phyloP scores from a whole-genome alignment of 2,329 filamentous ascomycete species.

The Aspergillus oerlinghausenensis region DNA sequence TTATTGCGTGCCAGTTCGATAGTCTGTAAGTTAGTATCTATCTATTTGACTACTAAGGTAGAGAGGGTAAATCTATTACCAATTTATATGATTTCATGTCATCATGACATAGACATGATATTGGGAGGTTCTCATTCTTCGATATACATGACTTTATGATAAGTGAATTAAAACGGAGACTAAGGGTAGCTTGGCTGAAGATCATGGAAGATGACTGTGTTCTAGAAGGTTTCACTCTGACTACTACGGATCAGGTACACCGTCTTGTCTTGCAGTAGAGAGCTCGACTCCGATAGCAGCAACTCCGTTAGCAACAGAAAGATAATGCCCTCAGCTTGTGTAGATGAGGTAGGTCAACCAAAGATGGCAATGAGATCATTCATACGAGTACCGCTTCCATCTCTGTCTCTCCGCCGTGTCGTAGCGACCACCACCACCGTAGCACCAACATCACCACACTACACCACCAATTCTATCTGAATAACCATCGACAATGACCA shows the following conservation, averaged over 20 bases:
- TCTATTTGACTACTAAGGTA: too few species aligned
- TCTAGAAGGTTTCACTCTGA: not conserved
- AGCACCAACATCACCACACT: not conserved
- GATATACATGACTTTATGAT: not conserved
- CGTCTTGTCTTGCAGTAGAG: not conserved
- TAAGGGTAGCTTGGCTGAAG: not conserved
- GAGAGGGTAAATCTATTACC: too few species aligned
- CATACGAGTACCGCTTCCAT: not conserved
- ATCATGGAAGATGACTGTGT: not conserved
- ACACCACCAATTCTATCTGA: not conserved
- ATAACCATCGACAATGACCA: not conserved
- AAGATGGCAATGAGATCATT: not conserved
- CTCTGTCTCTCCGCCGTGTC: not conserved
- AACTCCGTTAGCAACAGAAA: not conserved
- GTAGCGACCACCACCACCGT: not conserved
- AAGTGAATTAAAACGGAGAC: not conserved
- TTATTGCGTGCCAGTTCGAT: too few species aligned
- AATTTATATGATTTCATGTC: not conserved
- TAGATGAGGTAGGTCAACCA: not conserved
- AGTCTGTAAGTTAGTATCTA: too few species aligned
- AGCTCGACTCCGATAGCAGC: too few species aligned
- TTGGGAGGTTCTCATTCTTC: not conserved
- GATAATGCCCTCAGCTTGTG: not conserved
- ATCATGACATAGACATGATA: not conserved
- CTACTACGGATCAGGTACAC: not conserved